Evolutionary conservation across 2,329 filamentous ascomycete species (phyloP).

Genomic region (Botryotinia convoluta): DNA sequence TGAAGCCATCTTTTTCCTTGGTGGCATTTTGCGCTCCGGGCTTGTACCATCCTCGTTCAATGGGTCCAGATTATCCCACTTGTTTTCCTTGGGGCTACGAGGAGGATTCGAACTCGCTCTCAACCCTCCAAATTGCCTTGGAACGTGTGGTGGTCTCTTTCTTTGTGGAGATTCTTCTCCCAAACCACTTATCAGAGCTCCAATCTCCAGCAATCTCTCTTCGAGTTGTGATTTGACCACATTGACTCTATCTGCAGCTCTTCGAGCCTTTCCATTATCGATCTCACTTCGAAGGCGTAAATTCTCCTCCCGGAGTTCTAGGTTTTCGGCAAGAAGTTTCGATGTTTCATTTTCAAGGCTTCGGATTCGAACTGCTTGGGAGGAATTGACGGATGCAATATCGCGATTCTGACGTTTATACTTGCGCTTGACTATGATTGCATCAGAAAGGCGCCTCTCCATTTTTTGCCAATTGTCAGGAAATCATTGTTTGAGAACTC

Average conservation of each 20-base stretch:
- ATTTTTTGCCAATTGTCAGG: not conserved
- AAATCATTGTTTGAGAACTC: constrained; percentile 39
- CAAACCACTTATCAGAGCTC: constrained; percentile 62
- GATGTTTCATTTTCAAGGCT: constrained; percentile 73
- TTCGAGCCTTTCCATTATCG: constrained; percentile 56
- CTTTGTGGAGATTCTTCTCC: constrained; percentile 59
- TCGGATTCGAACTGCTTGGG: constrained; percentile 73
- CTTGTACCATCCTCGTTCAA: constrained; percentile 29
- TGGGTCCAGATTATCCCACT: constrained; percentile 45
- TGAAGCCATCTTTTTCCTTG: constrained; percentile 41
- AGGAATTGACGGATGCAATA: constrained; percentile 75
- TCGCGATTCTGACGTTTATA: constrained; percentile 83
- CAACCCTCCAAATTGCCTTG: constrained; percentile 28
- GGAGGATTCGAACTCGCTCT: constrained; percentile 41
- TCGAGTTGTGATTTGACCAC: constrained; percentile 71
- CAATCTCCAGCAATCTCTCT: constrained; percentile 68
- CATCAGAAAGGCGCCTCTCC: constrained; percentile 14
- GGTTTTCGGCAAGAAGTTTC: constrained; percentile 74
- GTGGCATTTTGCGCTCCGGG: constrained; percentile 54
- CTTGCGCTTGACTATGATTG: constrained; percentile 65
- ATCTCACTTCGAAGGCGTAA: constrained; percentile 67
- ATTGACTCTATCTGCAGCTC: constrained; percentile 63
- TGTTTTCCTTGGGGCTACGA: constrained; percentile 52
- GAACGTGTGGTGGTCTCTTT: constrained; percentile 44
- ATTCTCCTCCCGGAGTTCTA: constrained; percentile 68